Evolutionary conservation across 1,284 basidiomycete genomes (phyloP), one percentile per base, ranked within the genome.

Genomic region (Puccinia hordei): DNA sequence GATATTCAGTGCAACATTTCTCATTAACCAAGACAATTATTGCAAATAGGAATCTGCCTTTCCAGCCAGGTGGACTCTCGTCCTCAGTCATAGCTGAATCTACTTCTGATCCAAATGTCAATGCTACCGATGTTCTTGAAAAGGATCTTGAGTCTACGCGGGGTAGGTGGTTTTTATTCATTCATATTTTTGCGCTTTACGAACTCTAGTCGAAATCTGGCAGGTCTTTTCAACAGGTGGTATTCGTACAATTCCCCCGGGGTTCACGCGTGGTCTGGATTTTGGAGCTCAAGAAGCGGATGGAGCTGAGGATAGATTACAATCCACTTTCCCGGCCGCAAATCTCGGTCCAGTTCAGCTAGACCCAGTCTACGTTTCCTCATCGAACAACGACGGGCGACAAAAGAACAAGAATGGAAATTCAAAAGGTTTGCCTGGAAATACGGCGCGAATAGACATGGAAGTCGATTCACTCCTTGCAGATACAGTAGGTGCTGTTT

Each of bases 251-350:
- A 84, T 87, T 35, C 86, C 87, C 0, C 87, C 87, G 10, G 87
- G 87, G 19, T 87, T 88, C 81, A 83, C 84, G 8, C 83, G 87
- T 82, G 93, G 94, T 0, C 86, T 94, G 75, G 89, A 89, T 79
- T 87, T 93, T 76, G 87, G 89, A 8, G 90, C 82, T 2, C 73
- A 66, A 4, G 83, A 89, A 12, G 87, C 86, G 0, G 85, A 90
- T 3, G 83, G 82, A 35, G 69, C 17, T 15, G 46, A 73, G 51
- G 69, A 53, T 57, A 86, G 85, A 0, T 74, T 87, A 19, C 46
- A 73, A 38, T 68, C 46, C n/a, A 66, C 35, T 9, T 49, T 49
- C 3, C 44, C 66, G 2, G 51, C 69, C 17, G 69, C 53, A 8
- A 53, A 51, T 55, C 35, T n/a, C 2, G 65, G 19, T 8, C 65